A percentile compares a stretch with the other conserved stretches of the same genome.
Conservation (phyloP, 1,284 basidiomycete genomes). For the Trichosporon faecale region DNA sequence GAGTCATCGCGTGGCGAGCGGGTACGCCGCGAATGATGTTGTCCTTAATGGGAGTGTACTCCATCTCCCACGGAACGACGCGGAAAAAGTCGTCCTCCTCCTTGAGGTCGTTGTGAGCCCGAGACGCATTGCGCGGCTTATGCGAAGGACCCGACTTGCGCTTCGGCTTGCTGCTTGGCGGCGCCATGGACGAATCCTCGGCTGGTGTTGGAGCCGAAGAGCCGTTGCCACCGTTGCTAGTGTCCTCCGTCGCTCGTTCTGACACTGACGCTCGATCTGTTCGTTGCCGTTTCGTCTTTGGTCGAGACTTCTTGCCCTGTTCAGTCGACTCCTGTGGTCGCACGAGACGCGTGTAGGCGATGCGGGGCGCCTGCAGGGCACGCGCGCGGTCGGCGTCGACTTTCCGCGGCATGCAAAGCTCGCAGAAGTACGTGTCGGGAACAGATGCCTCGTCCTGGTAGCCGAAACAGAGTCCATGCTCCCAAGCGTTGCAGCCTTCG, state of each 20-base stretch:
- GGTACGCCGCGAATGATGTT: conserved; percentile 41
- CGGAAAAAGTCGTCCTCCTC: conserved; percentile 45
- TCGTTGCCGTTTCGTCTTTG: conserved; percentile 23
- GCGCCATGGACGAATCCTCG: conserved; percentile 17
- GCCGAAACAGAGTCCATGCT: conserved; percentile 82
- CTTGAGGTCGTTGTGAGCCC: conserved; percentile 1
- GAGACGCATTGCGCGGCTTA: conserved; percentile 18
- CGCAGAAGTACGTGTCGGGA: conserved; percentile 60
- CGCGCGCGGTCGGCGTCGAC: conserved; percentile 37
- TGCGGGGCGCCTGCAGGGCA: conserved; percentile 25
- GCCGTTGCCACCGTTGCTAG: background rate
- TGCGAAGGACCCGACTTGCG: conserved; percentile 12
- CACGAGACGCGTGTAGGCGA: background rate
- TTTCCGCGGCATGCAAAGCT: conserved; percentile 45
- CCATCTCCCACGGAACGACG: conserved; percentile 45
- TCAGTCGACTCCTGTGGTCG: conserved; percentile 9
- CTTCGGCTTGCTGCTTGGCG: conserved; percentile 19
- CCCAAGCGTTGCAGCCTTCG: conserved; percentile 84
- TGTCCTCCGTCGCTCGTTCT: background rate
- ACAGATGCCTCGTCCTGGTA: conserved; percentile 64
- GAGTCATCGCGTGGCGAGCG: conserved; percentile 34
- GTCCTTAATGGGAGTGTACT: conserved; percentile 48
- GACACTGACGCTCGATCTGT: conserved; percentile 9
- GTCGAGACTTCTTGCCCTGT: conserved; percentile 17
- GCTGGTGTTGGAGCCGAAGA: background rate